Evolutionary conservation across 208 protist species (phyloP).

Genomic region (Vickermania ingenoplastis): DNA sequence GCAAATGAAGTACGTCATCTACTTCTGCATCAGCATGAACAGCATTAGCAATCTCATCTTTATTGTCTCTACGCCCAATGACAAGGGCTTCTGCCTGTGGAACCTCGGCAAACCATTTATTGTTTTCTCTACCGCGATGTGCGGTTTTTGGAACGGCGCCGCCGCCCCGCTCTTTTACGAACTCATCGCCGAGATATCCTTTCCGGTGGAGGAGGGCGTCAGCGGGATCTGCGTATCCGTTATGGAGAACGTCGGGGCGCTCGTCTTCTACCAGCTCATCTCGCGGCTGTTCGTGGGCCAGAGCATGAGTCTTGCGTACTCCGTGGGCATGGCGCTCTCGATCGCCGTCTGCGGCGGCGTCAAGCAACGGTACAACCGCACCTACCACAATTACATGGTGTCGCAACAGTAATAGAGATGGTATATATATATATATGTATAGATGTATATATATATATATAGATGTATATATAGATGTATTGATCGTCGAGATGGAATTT

Average conservation of each 20-base stretch:
- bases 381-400: constrained; percentile 46
- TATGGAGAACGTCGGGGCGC: constrained; percentile 74
- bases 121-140: constrained; percentile 56
- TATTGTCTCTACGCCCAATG: constrained; percentile 65
- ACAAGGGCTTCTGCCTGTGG: constrained; percentile 65
- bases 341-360: constrained; percentile 56
- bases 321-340: constrained; percentile 71
- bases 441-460: too few species aligned
- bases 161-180: constrained; percentile 84
- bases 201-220: constrained; percentile 77
- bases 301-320: constrained; percentile 78
- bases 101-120: constrained; percentile 57
- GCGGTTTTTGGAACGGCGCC: constrained; percentile 82
- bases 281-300: constrained; percentile 54
- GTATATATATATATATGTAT: too few species aligned
- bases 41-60: constrained; percentile 71
- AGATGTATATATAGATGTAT: background rate
- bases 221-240: constrained; percentile 73
- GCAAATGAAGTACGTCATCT: constrained; percentile 87
- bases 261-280: constrained; percentile 76
- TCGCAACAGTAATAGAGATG: constrained; percentile 1
- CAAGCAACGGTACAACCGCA: constrained; percentile 77
- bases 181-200: constrained; percentile 77
- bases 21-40: constrained; percentile 76
- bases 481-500: background rate